Base-by-base conservation (phyloP, 352 stramenopile genomes). In the Aphanomyces astaci region DNA sequence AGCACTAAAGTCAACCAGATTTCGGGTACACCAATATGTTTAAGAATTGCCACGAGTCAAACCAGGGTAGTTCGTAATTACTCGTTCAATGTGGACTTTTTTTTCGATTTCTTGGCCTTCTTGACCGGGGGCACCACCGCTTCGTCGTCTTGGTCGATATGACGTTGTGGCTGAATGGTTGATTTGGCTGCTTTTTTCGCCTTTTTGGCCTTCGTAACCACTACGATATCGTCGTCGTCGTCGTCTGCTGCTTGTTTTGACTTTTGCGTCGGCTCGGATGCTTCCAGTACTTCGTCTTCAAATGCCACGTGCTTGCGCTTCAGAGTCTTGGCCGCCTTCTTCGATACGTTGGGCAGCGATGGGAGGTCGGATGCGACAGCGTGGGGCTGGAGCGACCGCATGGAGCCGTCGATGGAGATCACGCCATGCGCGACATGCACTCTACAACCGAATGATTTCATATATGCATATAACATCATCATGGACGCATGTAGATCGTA, bases 381-480 rank as follows among this genome's bases (percentile, higher is more conserved):
- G 17, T 11, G 13, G 54, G 70, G 28, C 32, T 63, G 57, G 33
- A 40, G 15, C 15, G 75, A 71, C 9, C 81, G 80, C 84, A 93
- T 90, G 22, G 81, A 84, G 5, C 76, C 83, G 63, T 91, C 83
- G 71, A 94, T 90, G 33, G 85, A 81, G 65, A 94, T 82, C 78
- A 94, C 88, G 0, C 81, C 83, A 33, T 84, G 79, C 28, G 85
- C 81, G 57, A 89, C 79, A 63, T 89, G 82, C 24, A 93, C 79
- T 32, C 82, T 75, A 56, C 62, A 71, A 65, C 53, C n/a, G n/a
- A n/a, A n/a, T n/a, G n/a, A n/a, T n/a, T n/a, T n/a, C n/a, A n/a
- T n/a, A n/a, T n/a, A n/a, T n/a, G n/a, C n/a, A n/a, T n/a, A 31
- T 33, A 17, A 63, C 15, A 45, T n/a, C 1, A 62, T 28, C 15